Base-by-base conservation (phyloP, 2,329 filamentous ascomycete species). In the Ophiostoma perfectum region DNA sequence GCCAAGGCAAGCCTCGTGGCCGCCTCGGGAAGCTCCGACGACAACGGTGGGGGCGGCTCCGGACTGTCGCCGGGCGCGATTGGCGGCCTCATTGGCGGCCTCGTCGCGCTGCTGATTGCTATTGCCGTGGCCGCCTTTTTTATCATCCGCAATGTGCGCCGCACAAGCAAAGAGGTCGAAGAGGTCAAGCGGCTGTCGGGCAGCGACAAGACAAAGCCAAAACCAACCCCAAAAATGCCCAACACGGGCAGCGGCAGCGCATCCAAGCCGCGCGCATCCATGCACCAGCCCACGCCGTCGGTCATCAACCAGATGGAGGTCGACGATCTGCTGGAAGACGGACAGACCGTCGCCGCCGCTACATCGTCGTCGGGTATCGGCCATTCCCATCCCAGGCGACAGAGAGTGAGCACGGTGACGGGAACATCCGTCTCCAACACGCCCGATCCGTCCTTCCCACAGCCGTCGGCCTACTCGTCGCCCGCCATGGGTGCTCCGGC, bases 1-100 rank as follows among this genome's bases (percentile, higher is more conserved):
- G 73, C 79, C 4, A 84, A 85, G 68, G 71, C 76, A 5, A 71
- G 76, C 0, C 77, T 79, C 4, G 71, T 76, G 0, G 70, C 77
- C 14, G 74, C 75, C 18, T 52, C 69, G 11, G 70, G 70, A 2
- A 49, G 72, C 9, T 38, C 64, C 8, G 36, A 27, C 16, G 14
- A 38, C 27, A 71, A 71, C 18, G 72, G 27, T 73, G 27, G n/a
- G 18, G 52, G 52, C 18, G 27, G 52, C 14, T 71, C 70, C 8
- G 73, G 76, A 60, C 75, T 84, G 36, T 78, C 79, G 38, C 73
- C 72, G 0, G 78, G 75, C 0, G 77, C 81, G 39, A 76, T 87
- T 2, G 84, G 81, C 2, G 85, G 85, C 2, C 84, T 87, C 36
- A 78, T 87, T 45, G 82, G 80, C 2, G 84, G 83, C 1, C 81